Evolutionary conservation across 176 grass and related monocot genomes (phyloP), one percentile per base, ranked within the genome.

Genomic region (Tuctoria greenei): DNA sequence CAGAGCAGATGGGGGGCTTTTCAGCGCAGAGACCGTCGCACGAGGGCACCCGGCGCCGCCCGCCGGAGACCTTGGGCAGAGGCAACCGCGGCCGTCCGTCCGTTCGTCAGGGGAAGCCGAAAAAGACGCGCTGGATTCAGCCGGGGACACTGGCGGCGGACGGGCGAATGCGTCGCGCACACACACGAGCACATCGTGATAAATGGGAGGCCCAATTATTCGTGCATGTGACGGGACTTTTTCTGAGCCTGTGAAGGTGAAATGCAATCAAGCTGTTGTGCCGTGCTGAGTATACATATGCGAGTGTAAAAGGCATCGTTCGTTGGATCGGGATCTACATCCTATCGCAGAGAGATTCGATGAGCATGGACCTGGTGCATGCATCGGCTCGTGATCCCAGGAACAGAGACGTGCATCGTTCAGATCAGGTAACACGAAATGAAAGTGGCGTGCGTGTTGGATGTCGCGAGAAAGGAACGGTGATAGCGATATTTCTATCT

Each of bases 181-280:
- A 15, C 64, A 58, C 51, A 69, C 51, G 77, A 57, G 64, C 77
- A 39, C 78, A 23, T 81, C 78, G 67, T 81, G 78, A 64, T 81
- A 7, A 51, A 81, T 63, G 41, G 67, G 57, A 12, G 43, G 78
- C 55, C 56, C 50, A 79, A 46, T 71, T 63, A 81, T 81, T 62
- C 66, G 17, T 60, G 66, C 4, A 13, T 25, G 55, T 55, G 16
- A 45, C 10, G 17, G 0, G 49, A 24, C 4, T 24, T 13, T 24
- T 13, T 21, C 44, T 71, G 37, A 7, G 3, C 37, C 5, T 11
- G 54, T 13, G 66, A 63, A 36, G 59, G 65, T 10, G 65, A 67
- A 3, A 34, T 42, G 4, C 37, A 31, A 31, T 31, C 2, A 38
- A 37, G 69, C 4, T 5, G 69, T 34, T 5, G 69, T 34, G 31